Evolutionary conservation across 495 filamentous ascomycete genomes (phyloP), one percentile per base, ranked within the genome.

Genomic region (Penicillium bovifimosum): DNA sequence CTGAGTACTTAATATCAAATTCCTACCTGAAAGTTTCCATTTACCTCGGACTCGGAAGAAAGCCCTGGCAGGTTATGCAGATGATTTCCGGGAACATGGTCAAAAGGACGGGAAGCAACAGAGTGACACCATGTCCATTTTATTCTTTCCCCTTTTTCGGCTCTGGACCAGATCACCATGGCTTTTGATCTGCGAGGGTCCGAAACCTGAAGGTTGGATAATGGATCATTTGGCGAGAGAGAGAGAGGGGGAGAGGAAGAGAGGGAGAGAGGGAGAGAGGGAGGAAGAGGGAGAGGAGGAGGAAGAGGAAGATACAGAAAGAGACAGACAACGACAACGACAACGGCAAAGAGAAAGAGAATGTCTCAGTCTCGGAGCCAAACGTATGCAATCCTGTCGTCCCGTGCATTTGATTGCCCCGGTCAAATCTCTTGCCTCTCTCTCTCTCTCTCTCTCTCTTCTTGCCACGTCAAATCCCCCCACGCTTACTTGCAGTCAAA

Each of bases 311-410:
- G n/a, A n/a, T n/a, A n/a, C n/a, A n/a, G n/a, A n/a, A 24, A 24
- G 20, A 24, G 20, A 24, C n/a, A n/a, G n/a, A n/a, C n/a, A n/a
- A n/a, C n/a, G n/a, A n/a, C n/a, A n/a, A n/a, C n/a, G n/a, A n/a
- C n/a, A n/a, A n/a, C n/a, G n/a, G n/a, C n/a, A 24, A 24, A 24
- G 20, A 24, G 20, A 24, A 24, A 24, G 20, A 24, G 55, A 31
- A 50, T 60, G 60, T 63, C 56, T 65, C 60, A 63, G 54, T 45
- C 56, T 53, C 55, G 41, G 56, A 54, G 52, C 63, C 63, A 66
- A 61, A 66, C 63, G 58, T 53, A 64, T 59, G 61, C 53, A 59
- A 59, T 66, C 63, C 63, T 64, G 63, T 53, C 61, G 55, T 61
- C 58, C 63, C 63, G 63, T 58, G 61, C 56, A 65, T 60, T 63